Base-by-base conservation (phyloP, 2,329 filamentous ascomycete genomes). In the Colletotrichum ledebouriae region DNA sequence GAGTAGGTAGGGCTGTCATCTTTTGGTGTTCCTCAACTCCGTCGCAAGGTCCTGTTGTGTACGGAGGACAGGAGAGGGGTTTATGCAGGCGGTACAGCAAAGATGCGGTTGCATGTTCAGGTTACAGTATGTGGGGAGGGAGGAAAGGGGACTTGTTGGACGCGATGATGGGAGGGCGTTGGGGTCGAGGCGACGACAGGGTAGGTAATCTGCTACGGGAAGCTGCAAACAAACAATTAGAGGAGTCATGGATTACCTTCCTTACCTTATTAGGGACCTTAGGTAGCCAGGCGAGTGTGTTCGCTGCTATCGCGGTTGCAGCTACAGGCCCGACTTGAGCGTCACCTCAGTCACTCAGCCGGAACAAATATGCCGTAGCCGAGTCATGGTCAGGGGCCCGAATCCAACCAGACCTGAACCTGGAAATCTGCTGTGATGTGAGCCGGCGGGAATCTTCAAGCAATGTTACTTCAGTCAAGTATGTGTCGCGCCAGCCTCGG, bases 341-440 rank as follows among this genome's bases (percentile, higher is more conserved):
- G 1, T 17, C 17, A 17, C 17, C 17, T 17, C 17, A 17, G 17
- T 17, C 17, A 17, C 17, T 17, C 47, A 47, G 49, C 20, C 52
- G 59, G 64, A 12, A 63, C 41, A 57, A 63, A 63, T 58, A 63
- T 47, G 52, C 52, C 52, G 64, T 58, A 58, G 52, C 39, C 59
- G 59, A 63, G 52, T 53, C 59, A 67, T 6, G 59, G 59, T 44
- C 50, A 56, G 41, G 42, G 42, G 50, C 12, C 25, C 25, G 25
- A 25, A 25, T 4, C 47, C n/a, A 13, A 34, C 15, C 10, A 49
- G 49, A 55, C 39, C 29, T 22, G 17, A 29, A 29, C 25, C 50
- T 39, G 34, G 34, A 15, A 41, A 39, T 56, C 11, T 17, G 25
- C 6, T 29, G 6, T 29, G 29, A 9, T 29, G 29, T 29, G 7